Percentiles rank a stretch among this genome's conserved stretches.
These are phyloP conservation scores for Endothia cerciana DNA, from an alignment of 2,329 filamentous ascomycete genomes.

Conservation along the genomic window DNA sequence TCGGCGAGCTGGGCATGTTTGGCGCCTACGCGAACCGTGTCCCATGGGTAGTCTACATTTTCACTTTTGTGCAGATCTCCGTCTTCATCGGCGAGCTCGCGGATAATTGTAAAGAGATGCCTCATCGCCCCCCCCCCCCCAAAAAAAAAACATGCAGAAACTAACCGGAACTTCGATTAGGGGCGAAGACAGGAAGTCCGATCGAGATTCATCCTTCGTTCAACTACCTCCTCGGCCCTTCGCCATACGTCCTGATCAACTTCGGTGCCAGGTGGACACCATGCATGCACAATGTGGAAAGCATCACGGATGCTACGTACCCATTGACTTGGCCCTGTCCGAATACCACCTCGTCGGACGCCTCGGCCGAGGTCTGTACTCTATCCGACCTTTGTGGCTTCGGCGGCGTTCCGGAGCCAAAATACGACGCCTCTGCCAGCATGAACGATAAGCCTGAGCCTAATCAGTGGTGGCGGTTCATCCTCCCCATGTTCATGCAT, in stretches of 20 bases:
- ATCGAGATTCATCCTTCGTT: conserved; percentile 83
- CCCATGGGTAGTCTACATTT: conserved; percentile 81
- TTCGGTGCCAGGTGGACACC: conserved; percentile 93
- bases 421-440: conserved; percentile 52
- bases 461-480: conserved; percentile 97
- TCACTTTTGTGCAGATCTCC: conserved; percentile 75
- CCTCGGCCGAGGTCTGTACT: conserved; percentile 61
- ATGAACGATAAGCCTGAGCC: conserved; percentile 62
- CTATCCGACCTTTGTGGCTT: conserved; percentile 86
- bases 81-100: conserved; percentile 91
- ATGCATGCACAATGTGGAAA: conserved; percentile 86
- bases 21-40: conserved; percentile 59
- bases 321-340: conserved; percentile 76
- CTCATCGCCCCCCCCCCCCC: conserved; percentile 18
- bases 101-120: conserved; percentile 69
- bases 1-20: conserved; percentile 64
- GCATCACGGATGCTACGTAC: conserved; percentile 58
- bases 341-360: conserved; percentile 67
- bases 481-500: conserved; percentile 92
- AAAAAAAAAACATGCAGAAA: conserved; percentile 7
- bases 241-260: conserved; percentile 87
- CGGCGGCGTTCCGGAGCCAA: conserved; percentile 71
- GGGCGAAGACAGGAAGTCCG: conserved; percentile 74
- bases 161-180: conserved; percentile 45
- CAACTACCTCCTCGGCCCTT: conserved; percentile 97